Conservation (phyloP, 495 filamentous ascomycete species). For the Aspergillus avenaceus region DNA sequence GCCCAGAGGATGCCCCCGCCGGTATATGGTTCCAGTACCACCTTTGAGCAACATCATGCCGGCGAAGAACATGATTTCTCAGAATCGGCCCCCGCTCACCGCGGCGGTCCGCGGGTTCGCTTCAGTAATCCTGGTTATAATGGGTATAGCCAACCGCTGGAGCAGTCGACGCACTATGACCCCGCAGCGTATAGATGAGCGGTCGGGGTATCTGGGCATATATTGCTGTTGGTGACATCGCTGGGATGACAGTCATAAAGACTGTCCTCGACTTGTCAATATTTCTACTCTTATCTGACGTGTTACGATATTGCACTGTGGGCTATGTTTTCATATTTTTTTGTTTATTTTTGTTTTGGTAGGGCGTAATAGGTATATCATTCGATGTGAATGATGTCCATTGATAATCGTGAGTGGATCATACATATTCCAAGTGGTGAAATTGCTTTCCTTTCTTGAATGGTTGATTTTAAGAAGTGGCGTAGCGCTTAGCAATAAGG, state of each 20-base stretch:
- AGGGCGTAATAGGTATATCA: neutral
- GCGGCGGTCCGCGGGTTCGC: conserved; percentile 10
- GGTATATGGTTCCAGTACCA: conserved; percentile 8
- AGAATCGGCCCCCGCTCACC: conserved; percentile 17
- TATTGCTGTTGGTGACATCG: neutral
- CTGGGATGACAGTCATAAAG: neutral
- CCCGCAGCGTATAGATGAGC: conserved; percentile 54
- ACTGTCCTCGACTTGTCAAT: neutral
- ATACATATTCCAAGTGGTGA: too few species aligned
- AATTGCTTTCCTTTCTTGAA: neutral
- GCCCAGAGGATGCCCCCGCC: conserved; percentile 4
- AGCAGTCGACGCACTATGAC: conserved; percentile 35
- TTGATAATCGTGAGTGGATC: neutral
- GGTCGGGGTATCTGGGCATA: neutral
- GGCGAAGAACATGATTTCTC: conserved; percentile 29
- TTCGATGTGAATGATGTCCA: neutral
- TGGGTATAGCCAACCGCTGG: conserved; percentile 17
- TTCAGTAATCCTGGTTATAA: conserved; percentile 20
- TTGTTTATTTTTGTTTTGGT: neutral
- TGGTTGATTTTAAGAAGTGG: neutral
- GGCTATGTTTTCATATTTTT: too few species aligned
- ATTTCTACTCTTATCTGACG: conserved; percentile 1
- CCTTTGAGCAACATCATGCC: conserved; percentile 18
- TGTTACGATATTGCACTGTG: conserved; percentile 11
- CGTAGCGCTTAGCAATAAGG: too few species aligned